phyloP scores from a whole-genome alignment of 2,329 filamentous ascomycete genomes.

The Trichothecium roseum region DNA sequence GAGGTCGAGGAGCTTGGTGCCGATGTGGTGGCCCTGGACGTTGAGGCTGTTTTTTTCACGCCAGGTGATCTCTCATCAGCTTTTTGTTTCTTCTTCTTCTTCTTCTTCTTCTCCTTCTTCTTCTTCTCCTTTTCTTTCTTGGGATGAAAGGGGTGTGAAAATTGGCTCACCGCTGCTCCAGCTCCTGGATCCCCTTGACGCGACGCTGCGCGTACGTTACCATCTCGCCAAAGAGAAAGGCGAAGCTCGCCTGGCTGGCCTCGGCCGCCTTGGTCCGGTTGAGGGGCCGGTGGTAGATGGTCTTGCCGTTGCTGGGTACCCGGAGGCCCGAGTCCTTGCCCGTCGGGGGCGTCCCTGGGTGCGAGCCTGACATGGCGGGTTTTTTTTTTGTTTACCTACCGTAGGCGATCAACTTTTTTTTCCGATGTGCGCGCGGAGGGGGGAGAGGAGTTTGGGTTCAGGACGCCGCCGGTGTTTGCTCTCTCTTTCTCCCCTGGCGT shows the following conservation, averaged over 20 bases:
- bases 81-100: too few relatives aligned
- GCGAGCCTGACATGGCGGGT: slow-evolving; percentile 37
- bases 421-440: too few relatives aligned
- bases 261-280: slow-evolving; percentile 84
- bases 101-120: background rate
- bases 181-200: slow-evolving; percentile 85
- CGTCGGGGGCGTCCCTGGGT: slow-evolving; percentile 29
- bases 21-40: slow-evolving; percentile 84
- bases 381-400: background rate
- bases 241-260: slow-evolving; percentile 86
- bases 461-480: too few relatives aligned
- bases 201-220: slow-evolving; percentile 86
- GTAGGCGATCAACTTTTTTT: too few relatives aligned
- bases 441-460: too few relatives aligned
- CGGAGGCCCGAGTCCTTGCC: slow-evolving; percentile 57
- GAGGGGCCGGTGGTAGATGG: slow-evolving; percentile 92
- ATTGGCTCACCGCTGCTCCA: slow-evolving; percentile 67
- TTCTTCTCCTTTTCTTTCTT: background rate
- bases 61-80: too few relatives aligned
- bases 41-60: slow-evolving; percentile 58
- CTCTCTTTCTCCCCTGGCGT: too few relatives aligned
- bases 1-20: slow-evolving; percentile 88
- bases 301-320: slow-evolving; percentile 88
- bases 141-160: background rate
- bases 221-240: slow-evolving; percentile 94